Evolutionary conservation across 2,329 filamentous ascomycete species (phyloP).

Genomic region (Byssochlamys sp.): DNA sequence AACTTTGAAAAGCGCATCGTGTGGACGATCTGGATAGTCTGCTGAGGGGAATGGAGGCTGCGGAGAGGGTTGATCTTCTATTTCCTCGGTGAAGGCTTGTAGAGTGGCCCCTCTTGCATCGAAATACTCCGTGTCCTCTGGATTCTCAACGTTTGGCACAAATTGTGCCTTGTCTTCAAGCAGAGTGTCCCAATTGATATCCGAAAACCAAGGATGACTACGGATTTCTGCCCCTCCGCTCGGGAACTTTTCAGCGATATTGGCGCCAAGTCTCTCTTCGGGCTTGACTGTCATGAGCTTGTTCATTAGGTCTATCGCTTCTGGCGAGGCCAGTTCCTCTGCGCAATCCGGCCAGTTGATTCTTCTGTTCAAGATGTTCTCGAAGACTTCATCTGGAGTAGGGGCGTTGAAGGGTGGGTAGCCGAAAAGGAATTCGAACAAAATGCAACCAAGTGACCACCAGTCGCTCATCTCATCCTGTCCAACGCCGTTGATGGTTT

Average conservation of each 20-base stretch:
- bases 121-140: constrained; percentile 96
- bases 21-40: constrained; percentile 79
- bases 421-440: constrained; percentile 92
- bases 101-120: constrained; percentile 83
- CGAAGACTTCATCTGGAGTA: constrained; percentile 87
- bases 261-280: constrained; percentile 70
- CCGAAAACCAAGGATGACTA: constrained; percentile 77
- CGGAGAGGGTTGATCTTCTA: constrained; percentile 77
- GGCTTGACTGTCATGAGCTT: constrained; percentile 79
- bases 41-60: constrained; percentile 58
- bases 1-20: constrained; percentile 85
- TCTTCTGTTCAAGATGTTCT: constrained; percentile 81
- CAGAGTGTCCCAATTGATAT: constrained; percentile 78
- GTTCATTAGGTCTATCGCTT: constrained; percentile 91
- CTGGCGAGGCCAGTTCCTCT: constrained; percentile 68
- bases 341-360: constrained; percentile 87
- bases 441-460: constrained; percentile 98
- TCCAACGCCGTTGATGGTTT: constrained; percentile 88
- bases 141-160: constrained; percentile 81
- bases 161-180: constrained; percentile 95
- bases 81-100: constrained; percentile 84
- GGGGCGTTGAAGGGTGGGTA: constrained; percentile 85
- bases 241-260: constrained; percentile 68
- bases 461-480: constrained; percentile 98
- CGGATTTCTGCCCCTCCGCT: constrained; percentile 88